Conservation (phyloP, 495 filamentous ascomycete species). For the Podospora bellae-mahoneyi region DNA sequence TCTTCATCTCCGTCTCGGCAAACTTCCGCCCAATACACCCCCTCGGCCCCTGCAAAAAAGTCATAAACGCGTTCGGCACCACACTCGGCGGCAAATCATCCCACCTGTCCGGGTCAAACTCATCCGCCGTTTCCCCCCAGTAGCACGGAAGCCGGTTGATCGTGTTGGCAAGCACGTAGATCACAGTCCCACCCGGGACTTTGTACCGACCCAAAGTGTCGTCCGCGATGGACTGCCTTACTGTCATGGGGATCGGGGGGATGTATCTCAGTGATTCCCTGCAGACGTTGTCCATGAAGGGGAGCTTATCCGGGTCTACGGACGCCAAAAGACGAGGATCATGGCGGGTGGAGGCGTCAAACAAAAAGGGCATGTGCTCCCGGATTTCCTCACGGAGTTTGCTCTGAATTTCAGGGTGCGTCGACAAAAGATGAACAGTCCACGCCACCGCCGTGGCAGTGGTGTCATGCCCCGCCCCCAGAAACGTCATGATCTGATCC, state of each 20-base stretch:
- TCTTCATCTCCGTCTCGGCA: slow-evolving; percentile 43
- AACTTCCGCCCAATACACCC: slow-evolving; percentile 43
- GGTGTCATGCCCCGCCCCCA: slow-evolving; percentile 42
- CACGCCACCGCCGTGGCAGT: slow-evolving; percentile 39
- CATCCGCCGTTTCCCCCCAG: slow-evolving; percentile 38
- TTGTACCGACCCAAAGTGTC: slow-evolving; percentile 30
- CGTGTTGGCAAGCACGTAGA: slow-evolving; percentile 37
- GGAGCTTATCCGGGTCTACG: slow-evolving; percentile 34
- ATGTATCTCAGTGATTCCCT: slow-evolving; percentile 49
- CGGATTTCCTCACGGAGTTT: slow-evolving; percentile 37
- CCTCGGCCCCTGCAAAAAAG: slow-evolving; percentile 39
- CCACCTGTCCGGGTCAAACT: slow-evolving; percentile 43
- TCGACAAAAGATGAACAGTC: slow-evolving; percentile 36
- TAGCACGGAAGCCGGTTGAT: slow-evolving; percentile 39
- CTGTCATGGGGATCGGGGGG: slow-evolving; percentile 44
- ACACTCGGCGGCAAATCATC: slow-evolving; percentile 32
- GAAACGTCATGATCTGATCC: slow-evolving; percentile 49
- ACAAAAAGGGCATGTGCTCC: slow-evolving; percentile 42
- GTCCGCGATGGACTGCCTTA: slow-evolving; percentile 33
- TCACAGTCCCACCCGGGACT: slow-evolving; percentile 32
- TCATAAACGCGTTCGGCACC: slow-evolving; percentile 38
- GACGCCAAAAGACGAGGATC: slow-evolving; percentile 18
- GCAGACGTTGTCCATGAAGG: slow-evolving; percentile 46
- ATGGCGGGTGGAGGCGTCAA: slow-evolving; percentile 19
- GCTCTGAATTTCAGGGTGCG: slow-evolving; percentile 34